A percentile compares a stretch with the other conserved stretches of the same genome.
Evolutionary conservation across 2,329 filamentous ascomycete species (phyloP).

Genomic region (Colletotrichum trifolii): DNA sequence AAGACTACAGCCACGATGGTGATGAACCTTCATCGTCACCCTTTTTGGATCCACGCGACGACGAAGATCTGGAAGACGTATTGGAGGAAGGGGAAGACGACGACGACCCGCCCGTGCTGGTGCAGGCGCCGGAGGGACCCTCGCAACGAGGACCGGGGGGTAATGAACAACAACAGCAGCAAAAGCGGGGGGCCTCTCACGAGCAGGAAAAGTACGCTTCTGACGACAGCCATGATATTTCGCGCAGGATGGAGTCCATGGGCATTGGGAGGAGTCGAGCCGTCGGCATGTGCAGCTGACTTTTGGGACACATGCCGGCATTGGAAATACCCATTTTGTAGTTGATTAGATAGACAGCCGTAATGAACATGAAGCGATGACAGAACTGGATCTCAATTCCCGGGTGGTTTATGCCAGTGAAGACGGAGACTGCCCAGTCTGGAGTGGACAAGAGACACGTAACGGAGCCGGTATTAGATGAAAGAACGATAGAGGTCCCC

Average conservation of each 20-base stretch:
- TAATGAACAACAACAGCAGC: slow-evolving; percentile 2
- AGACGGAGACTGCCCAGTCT: too few relatives aligned
- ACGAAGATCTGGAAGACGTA: slow-evolving; percentile 44
- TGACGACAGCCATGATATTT: slow-evolving; percentile 37
- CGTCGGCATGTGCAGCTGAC: slow-evolving; percentile 39
- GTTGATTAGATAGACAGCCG: slow-evolving; percentile 5
- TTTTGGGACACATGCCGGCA: slow-evolving; percentile 1
- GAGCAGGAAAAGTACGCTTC: slow-evolving; percentile 29
- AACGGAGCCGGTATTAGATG: too few relatives aligned
- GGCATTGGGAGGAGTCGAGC: slow-evolving; percentile 43
- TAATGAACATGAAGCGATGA: slow-evolving; percentile 11
- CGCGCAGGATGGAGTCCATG: slow-evolving; percentile 47
- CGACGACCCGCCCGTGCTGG: slow-evolving; percentile 26
- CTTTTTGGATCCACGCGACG: slow-evolving; percentile 35
- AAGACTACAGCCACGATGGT: slow-evolving; percentile 19
- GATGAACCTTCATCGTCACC: slow-evolving; percentile 33
- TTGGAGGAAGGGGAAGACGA: slow-evolving; percentile 45
- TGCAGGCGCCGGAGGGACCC: slow-evolving; percentile 13
- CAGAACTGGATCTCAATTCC: not conserved
- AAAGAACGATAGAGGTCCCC: not conserved
- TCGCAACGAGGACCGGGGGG: not conserved
- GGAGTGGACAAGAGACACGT: too few relatives aligned
- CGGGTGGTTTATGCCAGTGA: too few relatives aligned
- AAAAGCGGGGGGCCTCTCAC: slow-evolving; percentile 1
- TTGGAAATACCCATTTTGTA: slow-evolving; percentile 32